A percentile compares a stretch with the other conserved stretches of the same genome.
phyloP scores from a whole-genome alignment of 371 early-diverging fungal species.

The Smittium mucronatum region DNA sequence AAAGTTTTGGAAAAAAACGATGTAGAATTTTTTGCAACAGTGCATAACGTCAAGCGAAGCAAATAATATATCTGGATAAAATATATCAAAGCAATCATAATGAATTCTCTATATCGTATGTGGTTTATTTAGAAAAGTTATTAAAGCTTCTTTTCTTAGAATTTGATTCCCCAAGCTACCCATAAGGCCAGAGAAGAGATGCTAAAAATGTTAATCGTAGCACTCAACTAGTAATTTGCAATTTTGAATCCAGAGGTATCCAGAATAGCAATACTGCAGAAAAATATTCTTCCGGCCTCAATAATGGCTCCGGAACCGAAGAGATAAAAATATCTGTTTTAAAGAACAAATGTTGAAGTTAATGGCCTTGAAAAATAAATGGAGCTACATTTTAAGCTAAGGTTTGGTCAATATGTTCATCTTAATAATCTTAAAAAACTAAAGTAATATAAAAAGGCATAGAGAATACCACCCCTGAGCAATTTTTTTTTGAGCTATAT shows the following conservation, averaged over 20 bases:
- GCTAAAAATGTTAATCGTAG: background rate
- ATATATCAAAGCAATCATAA: background rate
- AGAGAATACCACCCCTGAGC: background rate
- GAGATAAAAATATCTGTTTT: background rate
- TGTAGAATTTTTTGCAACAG: background rate
- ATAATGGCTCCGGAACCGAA: background rate
- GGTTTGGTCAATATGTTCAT: background rate
- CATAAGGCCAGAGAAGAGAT: background rate
- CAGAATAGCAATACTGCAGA: too few relatives aligned
- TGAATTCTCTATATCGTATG: background rate
- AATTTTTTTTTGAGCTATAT: background rate
- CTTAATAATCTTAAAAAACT: background rate
- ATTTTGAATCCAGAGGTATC: background rate
- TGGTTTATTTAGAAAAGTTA: background rate
- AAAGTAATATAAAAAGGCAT: background rate
- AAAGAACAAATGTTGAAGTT: background rate
- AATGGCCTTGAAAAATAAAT: background rate
- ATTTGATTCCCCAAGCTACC: background rate
- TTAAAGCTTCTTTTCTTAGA: background rate
- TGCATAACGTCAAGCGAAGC: background rate
- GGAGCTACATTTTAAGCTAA: background rate
- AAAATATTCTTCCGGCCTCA: background rate
- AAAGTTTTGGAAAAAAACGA: background rate
- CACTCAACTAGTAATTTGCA: background rate
- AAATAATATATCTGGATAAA: background rate